Evolutionary conservation across 2,329 filamentous ascomycete species (phyloP), one percentile per base, ranked within the genome.

Genomic region (Cladosporium cucumerinum): DNA sequence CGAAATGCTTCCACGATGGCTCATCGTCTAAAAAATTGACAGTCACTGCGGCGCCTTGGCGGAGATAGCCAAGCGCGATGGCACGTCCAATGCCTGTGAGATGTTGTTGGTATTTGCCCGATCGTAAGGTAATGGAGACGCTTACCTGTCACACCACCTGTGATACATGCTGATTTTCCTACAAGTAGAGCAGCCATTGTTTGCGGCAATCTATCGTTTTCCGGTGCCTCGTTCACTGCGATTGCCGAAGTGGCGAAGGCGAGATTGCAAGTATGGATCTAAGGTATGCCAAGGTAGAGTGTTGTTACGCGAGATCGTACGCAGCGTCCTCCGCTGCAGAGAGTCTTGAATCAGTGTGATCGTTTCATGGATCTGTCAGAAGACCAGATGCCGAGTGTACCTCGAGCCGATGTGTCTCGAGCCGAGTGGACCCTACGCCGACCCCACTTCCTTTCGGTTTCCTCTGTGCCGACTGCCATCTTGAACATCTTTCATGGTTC

Each of bases 161-260:
- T 96, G 72, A 97, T 92, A 75, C 92, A 90, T 78, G 91, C 91
- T 14, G 88, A 89, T 78, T 95, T 96, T 76, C 86, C 86, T 63
- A 79, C 75, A 64, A 96, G 86, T 70, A 95, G 84, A 69, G 67
- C 25, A 10, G 62, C 43, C 67, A 68, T 68, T 21, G 39, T 21
- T 3, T 21, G n/a, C 16, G 14, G 8, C 23, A 5, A 11, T 12
- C 10, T 23, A 1, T 46, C n/a, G 39, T 46, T 21, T 21, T n/a
- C 10, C 7, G 8, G n/a, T 46, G 2, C n/a, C n/a, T 21, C 8
- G 12, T 21, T 11, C 4, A 1, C n/a, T 46, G 39, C 39, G 8
- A 46, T 23, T 21, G 39, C n/a, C 39, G 3, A 46, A 46, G 39
- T n/a, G 39, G n/a, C n/a, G n/a, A 12, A 46, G 39, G 39, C 39